Conservation (phyloP, 805 yeast genomes). For the Lipomyces yamadae region DNA sequence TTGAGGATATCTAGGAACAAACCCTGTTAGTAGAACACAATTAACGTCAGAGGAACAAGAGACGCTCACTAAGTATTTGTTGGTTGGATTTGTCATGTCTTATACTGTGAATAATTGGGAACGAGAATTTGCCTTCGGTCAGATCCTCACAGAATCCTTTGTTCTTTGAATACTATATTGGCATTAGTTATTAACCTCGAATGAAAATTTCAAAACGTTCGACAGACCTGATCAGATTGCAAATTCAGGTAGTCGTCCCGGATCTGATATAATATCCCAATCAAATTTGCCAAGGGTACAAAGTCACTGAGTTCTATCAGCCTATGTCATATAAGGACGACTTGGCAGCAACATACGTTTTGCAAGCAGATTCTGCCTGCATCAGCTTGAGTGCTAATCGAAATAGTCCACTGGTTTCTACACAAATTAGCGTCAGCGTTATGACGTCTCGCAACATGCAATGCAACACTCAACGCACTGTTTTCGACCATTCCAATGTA, state of each 20-base stretch:
- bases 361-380: slow-evolving; percentile 47
- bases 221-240: slow-evolving; percentile 47
- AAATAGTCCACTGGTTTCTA: slow-evolving; percentile 82
- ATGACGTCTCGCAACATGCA: neutral
- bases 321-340: neutral
- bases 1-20: slow-evolving; percentile 52
- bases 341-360: slow-evolving; percentile 26
- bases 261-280: slow-evolving; percentile 86
- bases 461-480: slow-evolving; percentile 44
- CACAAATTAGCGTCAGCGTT: neutral
- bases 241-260: slow-evolving; percentile 83
- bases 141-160: slow-evolving; percentile 87
- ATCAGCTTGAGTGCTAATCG: slow-evolving; percentile 72
- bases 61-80: slow-evolving; percentile 48
- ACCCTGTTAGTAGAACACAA: slow-evolving; percentile 13
- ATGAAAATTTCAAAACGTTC: neutral
- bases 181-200: neutral
- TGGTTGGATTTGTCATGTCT: slow-evolving; percentile 47
- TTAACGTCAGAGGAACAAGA: slow-evolving; percentile 3
- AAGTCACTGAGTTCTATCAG: slow-evolving; percentile 42
- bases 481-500: slow-evolving; percentile 82
- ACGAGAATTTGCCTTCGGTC: slow-evolving; percentile 86
- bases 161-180: slow-evolving; percentile 53
- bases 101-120: slow-evolving; percentile 77
- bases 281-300: slow-evolving; percentile 66